Evolutionary conservation across 352 stramenopile genomes (phyloP).

Genomic region (Phytopythium mirpurense): DNA sequence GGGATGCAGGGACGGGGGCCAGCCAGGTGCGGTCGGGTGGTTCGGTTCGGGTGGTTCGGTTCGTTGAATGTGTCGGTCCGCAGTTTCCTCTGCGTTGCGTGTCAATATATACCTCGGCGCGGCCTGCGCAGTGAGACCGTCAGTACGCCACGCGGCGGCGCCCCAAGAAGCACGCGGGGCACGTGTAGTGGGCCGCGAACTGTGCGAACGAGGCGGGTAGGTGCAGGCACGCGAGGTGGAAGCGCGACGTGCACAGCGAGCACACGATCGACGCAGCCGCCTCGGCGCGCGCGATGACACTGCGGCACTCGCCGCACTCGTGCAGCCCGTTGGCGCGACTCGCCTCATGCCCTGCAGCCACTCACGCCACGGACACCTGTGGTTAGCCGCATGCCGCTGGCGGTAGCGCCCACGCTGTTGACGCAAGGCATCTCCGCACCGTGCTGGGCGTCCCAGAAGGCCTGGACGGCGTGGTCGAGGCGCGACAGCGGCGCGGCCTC

Average conservation of each 20-base stretch:
- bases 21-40: too few relatives aligned
- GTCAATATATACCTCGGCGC: neutral
- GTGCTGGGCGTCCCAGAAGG: slow-evolving; percentile 26
- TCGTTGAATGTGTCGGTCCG: neutral
- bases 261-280: slow-evolving; percentile 37
- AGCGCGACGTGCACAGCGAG: slow-evolving; percentile 31
- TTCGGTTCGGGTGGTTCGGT: too few relatives aligned
- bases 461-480: slow-evolving; percentile 34
- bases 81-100: neutral
- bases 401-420: too few relatives aligned
- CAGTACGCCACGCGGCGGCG: slow-evolving; percentile 9
- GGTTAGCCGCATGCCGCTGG: too few relatives aligned
- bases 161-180: slow-evolving; percentile 58
- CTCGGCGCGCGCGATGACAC: slow-evolving; percentile 26
- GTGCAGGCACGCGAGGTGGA: slow-evolving; percentile 51
- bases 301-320: slow-evolving; percentile 32
- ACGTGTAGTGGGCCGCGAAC: slow-evolving; percentile 53
- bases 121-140: neutral
- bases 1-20: too few relatives aligned
- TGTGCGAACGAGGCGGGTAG: slow-evolving; percentile 54
- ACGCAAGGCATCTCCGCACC: too few relatives aligned
- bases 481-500: slow-evolving; percentile 25
- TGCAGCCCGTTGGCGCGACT: slow-evolving; percentile 4
- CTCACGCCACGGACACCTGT: too few relatives aligned
- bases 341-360: slow-evolving; percentile 3